Percentiles rank a stretch among this genome's conserved stretches.
Conservation (phyloP, 2,329 filamentous ascomycete genomes). For the Penicillium italicum region DNA sequence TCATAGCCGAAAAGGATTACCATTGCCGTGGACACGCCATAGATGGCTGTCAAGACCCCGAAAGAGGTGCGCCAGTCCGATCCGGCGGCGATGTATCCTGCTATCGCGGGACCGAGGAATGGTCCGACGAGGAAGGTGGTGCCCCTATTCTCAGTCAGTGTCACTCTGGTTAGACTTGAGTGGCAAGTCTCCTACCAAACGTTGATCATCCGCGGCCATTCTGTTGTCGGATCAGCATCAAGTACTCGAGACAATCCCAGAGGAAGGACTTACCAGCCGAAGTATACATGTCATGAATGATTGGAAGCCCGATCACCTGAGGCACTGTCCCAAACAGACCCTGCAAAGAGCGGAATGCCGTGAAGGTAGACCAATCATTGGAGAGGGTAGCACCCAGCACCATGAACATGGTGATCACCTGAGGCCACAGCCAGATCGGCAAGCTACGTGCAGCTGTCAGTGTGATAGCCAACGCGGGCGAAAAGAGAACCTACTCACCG, state of each 20-base stretch:
- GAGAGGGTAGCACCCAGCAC: conserved; percentile 41
- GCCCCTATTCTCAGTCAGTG: conserved; percentile 23
- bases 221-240: conserved; percentile 10
- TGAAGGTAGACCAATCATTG: conserved; percentile 39
- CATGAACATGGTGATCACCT: conserved; percentile 38
- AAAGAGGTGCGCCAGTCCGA: conserved; percentile 35
- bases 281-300: conserved; percentile 41
- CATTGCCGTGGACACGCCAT: conserved; percentile 34
- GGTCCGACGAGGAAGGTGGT: conserved; percentile 39
- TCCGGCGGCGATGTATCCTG: conserved; percentile 36
- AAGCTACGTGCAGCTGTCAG: conserved; percentile 25
- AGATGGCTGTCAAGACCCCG: conserved; percentile 35
- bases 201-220: conserved; percentile 41
- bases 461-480: background rate
- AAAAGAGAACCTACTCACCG: conserved; percentile 28
- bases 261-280: conserved; percentile 19
- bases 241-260: background rate
- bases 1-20: conserved; percentile 36
- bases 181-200: conserved; percentile 29
- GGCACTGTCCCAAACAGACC: conserved; percentile 40
- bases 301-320: conserved; percentile 40
- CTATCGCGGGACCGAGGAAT: conserved; percentile 37
- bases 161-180: background rate
- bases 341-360: conserved; percentile 38
- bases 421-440: conserved; percentile 44